Base-by-base conservation (phyloP, 2,329 filamentous ascomycete genomes). In the Didymella lethalis region DNA sequence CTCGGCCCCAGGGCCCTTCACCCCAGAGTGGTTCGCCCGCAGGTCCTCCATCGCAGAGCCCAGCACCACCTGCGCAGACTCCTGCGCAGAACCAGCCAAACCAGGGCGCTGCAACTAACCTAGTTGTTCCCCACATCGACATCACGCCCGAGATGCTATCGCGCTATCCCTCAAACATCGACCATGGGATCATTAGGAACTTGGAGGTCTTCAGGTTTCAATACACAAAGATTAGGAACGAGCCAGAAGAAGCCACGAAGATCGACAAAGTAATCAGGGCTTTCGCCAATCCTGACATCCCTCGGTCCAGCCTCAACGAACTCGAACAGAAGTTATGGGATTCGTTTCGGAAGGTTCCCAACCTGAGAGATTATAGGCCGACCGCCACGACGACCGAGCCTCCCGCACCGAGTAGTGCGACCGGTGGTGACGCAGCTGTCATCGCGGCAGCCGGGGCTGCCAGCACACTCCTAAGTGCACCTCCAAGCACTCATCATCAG, bases 221-320 rank as follows among this genome's bases (percentile, higher is more conserved):
- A 12, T 77, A 74, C 58, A 63, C 75, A 12, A 61, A 71, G 36
- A 61, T 62, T 8, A 55, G 68, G 18, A 59, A 57, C 8, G 65
- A 70, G 18, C 64, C 65, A 2, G 71, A 67, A 18, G 71, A 72
- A 51, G 68, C 67, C 26, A 59, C 48, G 11, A 75, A 73, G 38
- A 66, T 75, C 2, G 70, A 76, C 58, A 76, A 75, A 48, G 72
- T 72, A 2, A 75, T 76, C 34, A 64, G 65, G 43, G 72, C 72
- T 7, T 69, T 71, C 29, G 63, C 76, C 11, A 67, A 71, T 29
- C 61, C 65, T 7, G 71, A 68, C n/a, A 65, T 70, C 18, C 59
- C 65, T 8, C 52, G 63, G 36, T 48, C 66, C 7, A 70, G 48
- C 2, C 62, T 77, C 50, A 74, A 67, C 4, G 61, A 63, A 3